Evolutionary conservation across 495 filamentous ascomycete genomes (phyloP).

Genomic region (Ascobolus immersus): DNA sequence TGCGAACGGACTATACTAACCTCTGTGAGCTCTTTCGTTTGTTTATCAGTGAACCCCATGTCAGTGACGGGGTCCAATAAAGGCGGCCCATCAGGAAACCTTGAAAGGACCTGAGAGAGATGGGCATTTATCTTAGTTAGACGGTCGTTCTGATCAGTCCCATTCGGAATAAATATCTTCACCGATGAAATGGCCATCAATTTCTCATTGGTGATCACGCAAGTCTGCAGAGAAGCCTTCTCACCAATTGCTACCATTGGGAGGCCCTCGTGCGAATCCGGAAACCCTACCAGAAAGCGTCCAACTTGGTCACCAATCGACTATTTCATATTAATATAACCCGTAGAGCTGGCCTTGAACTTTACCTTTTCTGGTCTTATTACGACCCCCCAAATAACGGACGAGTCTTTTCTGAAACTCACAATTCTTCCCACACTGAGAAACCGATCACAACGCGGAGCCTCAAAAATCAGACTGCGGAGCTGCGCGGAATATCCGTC

Average conservation of each 20-base stretch:
- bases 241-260: no score
- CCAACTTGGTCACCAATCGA: slow-evolving; percentile 69
- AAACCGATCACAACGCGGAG: slow-evolving; percentile 54
- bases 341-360: slow-evolving; percentile 32
- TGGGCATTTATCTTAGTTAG: slow-evolving; percentile 38
- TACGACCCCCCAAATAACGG: slow-evolving; percentile 75
- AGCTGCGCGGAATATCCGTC: slow-evolving; percentile 63
- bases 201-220: no score
- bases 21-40: slow-evolving; percentile 73
- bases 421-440: slow-evolving; percentile 61
- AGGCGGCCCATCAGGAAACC: slow-evolving; percentile 83
- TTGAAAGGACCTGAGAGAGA: slow-evolving; percentile 46
- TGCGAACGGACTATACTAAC: slow-evolving; percentile 19
- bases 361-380: slow-evolving; percentile 41
- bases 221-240: no score
- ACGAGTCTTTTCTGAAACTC: slow-evolving; percentile 47
- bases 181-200: slow-evolving; percentile 49
- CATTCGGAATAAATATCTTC: slow-evolving; percentile 52
- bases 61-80: slow-evolving; percentile 78
- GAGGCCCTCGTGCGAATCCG: no score
- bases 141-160: slow-evolving; percentile 34
- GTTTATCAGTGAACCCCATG: slow-evolving; percentile 75
- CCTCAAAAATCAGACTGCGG: slow-evolving; percentile 67
- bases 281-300: slow-evolving; percentile 58
- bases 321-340: slow-evolving; percentile 41